phyloP scores from a whole-genome alignment of 345 rosid genomes.

The Aquilaria malaccensis region DNA sequence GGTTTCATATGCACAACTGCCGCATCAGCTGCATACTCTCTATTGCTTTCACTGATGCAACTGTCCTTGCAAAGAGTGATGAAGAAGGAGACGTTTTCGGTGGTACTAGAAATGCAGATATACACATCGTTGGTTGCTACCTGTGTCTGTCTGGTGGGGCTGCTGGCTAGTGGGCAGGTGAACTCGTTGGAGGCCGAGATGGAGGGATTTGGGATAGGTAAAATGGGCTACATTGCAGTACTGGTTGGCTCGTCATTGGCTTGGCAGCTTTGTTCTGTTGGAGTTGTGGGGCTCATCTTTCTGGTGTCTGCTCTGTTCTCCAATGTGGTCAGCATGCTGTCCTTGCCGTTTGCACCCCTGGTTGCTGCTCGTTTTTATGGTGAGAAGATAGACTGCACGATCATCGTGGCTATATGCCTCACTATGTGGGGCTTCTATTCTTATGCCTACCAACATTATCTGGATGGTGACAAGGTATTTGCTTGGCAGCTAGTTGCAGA shows the following conservation, averaged over 20 bases:
- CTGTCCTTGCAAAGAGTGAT: conserved; percentile 27
- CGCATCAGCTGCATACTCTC: conserved; percentile 34
- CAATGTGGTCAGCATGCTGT: conserved; percentile 21
- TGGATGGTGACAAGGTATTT: too few relatives aligned
- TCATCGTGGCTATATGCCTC: too few relatives aligned
- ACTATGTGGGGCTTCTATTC: too few relatives aligned
- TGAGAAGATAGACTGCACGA: conserved; percentile 8
- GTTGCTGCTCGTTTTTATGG: conserved; percentile 14
- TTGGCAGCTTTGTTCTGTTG: conserved; percentile 34
- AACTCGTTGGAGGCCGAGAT: conserved; percentile 21
- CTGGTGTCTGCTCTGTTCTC: conserved; percentile 33
- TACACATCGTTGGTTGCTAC: conserved; percentile 36
- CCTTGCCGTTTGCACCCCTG: conserved; percentile 19
- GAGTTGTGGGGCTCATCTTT: conserved; percentile 29
- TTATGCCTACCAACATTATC: too few relatives aligned
- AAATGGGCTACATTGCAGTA: conserved; percentile 16
- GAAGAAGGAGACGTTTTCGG: conserved; percentile 19
- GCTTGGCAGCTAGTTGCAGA: too few relatives aligned
- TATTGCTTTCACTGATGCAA: conserved; percentile 34
- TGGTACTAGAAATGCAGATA: conserved; percentile 45
- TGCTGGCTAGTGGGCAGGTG: conserved; percentile 37
- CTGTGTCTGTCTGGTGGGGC: conserved; percentile 18
- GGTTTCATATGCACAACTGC: conserved; percentile 24
- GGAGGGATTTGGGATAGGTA: conserved; percentile 25
- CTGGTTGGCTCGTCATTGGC: conserved; percentile 25